Evolutionary conservation across 192 early-diverging fungal species (phyloP), one percentile per base, ranked within the genome.

Genomic region (Spinellus fusiger): DNA sequence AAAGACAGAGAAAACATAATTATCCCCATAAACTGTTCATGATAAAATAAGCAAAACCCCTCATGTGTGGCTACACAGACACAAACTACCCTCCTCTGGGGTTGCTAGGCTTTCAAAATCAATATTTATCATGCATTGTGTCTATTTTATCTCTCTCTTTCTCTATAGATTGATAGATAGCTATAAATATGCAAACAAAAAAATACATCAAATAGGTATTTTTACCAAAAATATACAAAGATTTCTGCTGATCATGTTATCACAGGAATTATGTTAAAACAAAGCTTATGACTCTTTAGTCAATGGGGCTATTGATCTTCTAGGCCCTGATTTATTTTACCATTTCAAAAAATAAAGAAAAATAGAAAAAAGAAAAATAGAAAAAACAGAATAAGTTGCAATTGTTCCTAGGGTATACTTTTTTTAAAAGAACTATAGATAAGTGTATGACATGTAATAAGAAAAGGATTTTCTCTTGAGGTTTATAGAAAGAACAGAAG

Each of bases 201-300:
- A 29, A 38, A 18, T 5, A 16, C 51, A 28, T 27, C 22, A 2
- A 46, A 33, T 28, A 4, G 26, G 8, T 54, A 26, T 38, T 59
- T 49, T 52, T 44, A 29, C 26, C n/a, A 47, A 26, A 28, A 59
- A 60, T 15, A 31, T 33, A 25, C 8, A 31, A 59, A 60, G 10
- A 60, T 60, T 38, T 49, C 56, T 58, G 40, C 56, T 28, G 56
- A 58, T 31, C 49, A 50, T 13, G n/a, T n/a, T n/a, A n/a, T n/a
- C n/a, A n/a, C n/a, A n/a, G n/a, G n/a, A n/a, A n/a, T n/a, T n/a
- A n/a, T n/a, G n/a, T n/a, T n/a, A n/a, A n/a, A n/a, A n/a, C n/a
- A n/a, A n/a, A n/a, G n/a, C n/a, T n/a, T n/a, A n/a, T n/a, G n/a
- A n/a, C n/a, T n/a, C n/a, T n/a, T n/a, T n/a, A n/a, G n/a, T n/a